Evolutionary conservation across 2,329 filamentous ascomycete genomes (phyloP), one percentile per base, ranked within the genome.

Genomic region (Cladophialophora exuberans): DNA sequence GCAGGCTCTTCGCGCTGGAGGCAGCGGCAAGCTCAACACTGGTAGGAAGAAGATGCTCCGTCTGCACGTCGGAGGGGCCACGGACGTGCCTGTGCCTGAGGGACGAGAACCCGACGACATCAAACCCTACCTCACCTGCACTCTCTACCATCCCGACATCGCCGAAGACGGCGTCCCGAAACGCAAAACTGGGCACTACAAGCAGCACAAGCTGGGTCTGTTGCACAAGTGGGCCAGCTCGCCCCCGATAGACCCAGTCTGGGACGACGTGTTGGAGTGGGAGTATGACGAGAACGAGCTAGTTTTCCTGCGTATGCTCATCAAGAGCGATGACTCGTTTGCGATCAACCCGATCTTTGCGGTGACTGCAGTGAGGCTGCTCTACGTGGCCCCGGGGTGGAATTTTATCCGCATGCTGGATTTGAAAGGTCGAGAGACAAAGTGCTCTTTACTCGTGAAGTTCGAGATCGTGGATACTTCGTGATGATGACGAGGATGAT

Each of bases 321-420:
- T 63, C 48, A 64, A 64, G 55, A 62, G 59, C 28, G 62, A 64
- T 35, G 62, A 64, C 26, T 45, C 48, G n/a, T 64, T 61, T 54
- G 56, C 59, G 1, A 57, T 44, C 15, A 63, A 64, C 31, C 62
- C 61, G 1, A 59, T 62, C 11, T 52, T 62, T 26, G 61, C 57
- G 11, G 61, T 64, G n/a, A 36, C 48, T 15, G 57, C 61, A 7
- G 62, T 63, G 26, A 41, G 61, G 31, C 17, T 64, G n/a, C n/a
- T 53, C n/a, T 63, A 63, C 18, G 59, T 61, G 6, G 23, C 31
- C 17, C 30, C 47, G 26, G 62, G 57, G 3, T 63, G 61, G 62
- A 58, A 48, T 35, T 64, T 63, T 43, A 55, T 63, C 15, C 45
- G 62, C 11, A 56, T 63, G 49, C 47, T 56, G 28, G 48, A 59